Base-by-base conservation (phyloP, 75 land plant species). In the Pinus tabuliformis region DNA sequence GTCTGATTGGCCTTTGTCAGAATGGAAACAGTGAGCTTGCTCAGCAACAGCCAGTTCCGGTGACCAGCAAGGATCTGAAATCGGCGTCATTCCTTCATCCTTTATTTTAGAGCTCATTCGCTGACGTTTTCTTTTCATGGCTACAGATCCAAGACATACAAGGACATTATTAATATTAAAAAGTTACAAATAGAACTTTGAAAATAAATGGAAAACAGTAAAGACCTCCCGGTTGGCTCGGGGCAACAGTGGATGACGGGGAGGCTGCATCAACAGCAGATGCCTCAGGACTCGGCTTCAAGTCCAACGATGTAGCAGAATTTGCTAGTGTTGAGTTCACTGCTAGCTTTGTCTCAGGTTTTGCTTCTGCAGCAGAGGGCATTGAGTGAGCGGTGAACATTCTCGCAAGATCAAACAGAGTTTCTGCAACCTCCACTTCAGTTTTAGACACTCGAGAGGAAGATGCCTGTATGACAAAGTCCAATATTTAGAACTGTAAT, bases 361-460 rank as follows among this genome's bases (percentile, higher is more conserved):
- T 81, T 28, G 57, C 9, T 15, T 80, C 79, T 66, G 70, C 13
- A 24, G 56, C 42, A 15, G 59, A 30, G 1, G 79, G 82, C 74
- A 65, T 30, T 57, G 81, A 56, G 30, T 63, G 37, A 59, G 82
- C 66, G 37, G 73, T 36, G 36, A 71, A 39, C 78, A 75, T 81
- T 70, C 83, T 60, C 2, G 85, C 85, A 30, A 81, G 72, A 81
- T 83, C 85, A 70, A 81, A 83, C 9, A 83, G 62, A 26, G 83
- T 78, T 70, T 83, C 85, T 24, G 85, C 85, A 20, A 83, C 85
- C 58, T 83, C 83, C 59, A 81, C 83, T 26, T 83, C 83, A 56
- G 75, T 59, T 70, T 83, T 83, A 15, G 84, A 81, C 20, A 81
- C 65, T 60, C 22, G 21, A 16, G 83, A 16, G 36, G 85, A 83